Percentiles rank a stretch among this genome's conserved stretches.
These are phyloP conservation scores for Pelargonium australe DNA, from an alignment of 441 rosid genomes.

Conservation along the genomic window DNA sequence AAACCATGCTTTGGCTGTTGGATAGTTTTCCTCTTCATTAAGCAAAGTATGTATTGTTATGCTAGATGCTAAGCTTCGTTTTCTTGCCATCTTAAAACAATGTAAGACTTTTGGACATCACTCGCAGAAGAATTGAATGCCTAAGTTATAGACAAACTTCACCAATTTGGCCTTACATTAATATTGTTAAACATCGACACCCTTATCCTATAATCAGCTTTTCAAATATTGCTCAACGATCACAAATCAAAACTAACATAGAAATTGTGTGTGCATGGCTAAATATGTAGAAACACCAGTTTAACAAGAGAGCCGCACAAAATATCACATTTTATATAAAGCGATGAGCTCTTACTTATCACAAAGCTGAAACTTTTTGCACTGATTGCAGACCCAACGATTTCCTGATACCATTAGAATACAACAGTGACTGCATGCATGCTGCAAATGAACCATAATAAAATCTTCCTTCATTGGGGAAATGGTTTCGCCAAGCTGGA, in stretches of 20 bases:
- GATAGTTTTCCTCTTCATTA: too few relatives aligned
- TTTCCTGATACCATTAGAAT: conserved; percentile 38
- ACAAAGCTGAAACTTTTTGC: conserved; percentile 89
- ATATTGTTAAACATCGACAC: not conserved
- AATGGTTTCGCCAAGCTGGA: conserved; percentile 6
- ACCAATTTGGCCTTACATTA: not conserved
- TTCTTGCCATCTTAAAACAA: not conserved
- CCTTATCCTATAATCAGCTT: not conserved
- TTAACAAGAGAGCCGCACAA: conserved; percentile 1
- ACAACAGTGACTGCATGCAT: conserved; percentile 6
- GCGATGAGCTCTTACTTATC: conserved; percentile 57
- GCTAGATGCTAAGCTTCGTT: not conserved
- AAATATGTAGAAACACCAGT: not conserved
- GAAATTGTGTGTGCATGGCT: not conserved
- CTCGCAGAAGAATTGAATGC: not conserved
- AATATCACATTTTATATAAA: not conserved
- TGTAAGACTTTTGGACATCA: not conserved
- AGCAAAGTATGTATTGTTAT: too few relatives aligned
- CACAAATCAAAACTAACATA: not conserved
- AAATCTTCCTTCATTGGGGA: conserved; percentile 7
- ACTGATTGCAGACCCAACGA: conserved; percentile 88
- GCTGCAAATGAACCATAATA: conserved; percentile 9
- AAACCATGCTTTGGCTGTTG: not conserved
- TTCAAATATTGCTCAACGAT: not conserved
- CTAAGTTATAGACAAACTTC: not conserved